Evolutionary conservation across 2,329 filamentous ascomycete species (phyloP).

Genomic region (Aspergillus latus): DNA sequence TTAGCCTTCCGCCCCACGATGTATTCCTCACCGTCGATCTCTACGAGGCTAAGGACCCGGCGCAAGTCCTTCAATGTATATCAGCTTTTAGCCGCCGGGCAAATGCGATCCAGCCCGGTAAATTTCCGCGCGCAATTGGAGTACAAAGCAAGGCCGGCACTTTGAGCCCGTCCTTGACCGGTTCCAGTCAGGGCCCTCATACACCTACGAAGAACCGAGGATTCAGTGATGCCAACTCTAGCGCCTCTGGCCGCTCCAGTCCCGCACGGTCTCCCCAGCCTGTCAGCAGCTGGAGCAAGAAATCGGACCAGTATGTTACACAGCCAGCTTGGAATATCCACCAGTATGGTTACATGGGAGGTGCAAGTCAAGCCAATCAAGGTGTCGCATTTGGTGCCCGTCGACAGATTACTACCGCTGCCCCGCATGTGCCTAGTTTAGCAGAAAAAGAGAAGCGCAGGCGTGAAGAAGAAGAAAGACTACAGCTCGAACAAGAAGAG

Average conservation of each 20-base stretch:
- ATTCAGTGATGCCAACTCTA: conserved; percentile 54
- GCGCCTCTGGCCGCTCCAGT: conserved; percentile 55
- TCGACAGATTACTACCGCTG: conserved; percentile 84
- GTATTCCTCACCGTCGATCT: conserved; percentile 96
- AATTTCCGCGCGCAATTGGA: conserved; percentile 75
- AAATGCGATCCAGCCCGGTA: conserved; percentile 68
- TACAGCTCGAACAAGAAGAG: conserved; percentile 53
- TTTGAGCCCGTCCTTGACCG: conserved; percentile 67
- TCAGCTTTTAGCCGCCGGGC: conserved; percentile 88
- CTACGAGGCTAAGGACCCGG: conserved; percentile 91
- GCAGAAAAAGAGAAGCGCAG: conserved; percentile 78
- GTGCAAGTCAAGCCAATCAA: conserved; percentile 91
- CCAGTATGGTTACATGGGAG: conserved; percentile 98
- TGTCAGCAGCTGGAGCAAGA: conserved; percentile 89
- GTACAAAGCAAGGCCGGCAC: conserved; percentile 61
- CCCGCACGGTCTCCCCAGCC: conserved; percentile 59
- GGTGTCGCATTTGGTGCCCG: conserved; percentile 89
- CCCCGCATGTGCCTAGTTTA: conserved; percentile 74
- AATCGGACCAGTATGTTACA: conserved; percentile 74
- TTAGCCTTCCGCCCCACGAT: conserved; percentile 89
- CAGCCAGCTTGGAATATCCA: conserved; percentile 96
- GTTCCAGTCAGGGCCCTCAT: conserved; percentile 54
- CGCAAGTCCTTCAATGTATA: conserved; percentile 91
- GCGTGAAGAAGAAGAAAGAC: conserved; percentile 58
- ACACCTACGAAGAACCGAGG: conserved; percentile 38